Conservation (phyloP, 106 monocot species). For the Allium cepa region DNA sequence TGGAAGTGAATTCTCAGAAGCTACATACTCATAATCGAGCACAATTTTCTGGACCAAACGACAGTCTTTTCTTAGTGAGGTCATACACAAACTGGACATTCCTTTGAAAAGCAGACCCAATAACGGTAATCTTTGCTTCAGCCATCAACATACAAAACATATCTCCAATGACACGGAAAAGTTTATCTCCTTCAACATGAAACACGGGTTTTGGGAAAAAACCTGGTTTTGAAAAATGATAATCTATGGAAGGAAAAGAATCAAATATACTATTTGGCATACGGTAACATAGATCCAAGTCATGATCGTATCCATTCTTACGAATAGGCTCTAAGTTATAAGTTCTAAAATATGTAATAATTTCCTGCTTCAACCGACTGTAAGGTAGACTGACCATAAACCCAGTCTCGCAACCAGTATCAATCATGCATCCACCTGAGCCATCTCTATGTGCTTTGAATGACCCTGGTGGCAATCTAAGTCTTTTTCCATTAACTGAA, state of each 20-base stretch:
- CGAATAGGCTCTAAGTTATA: neutral
- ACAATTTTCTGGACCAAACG: neutral
- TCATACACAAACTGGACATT: neutral
- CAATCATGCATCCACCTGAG: neutral
- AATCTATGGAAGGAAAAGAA: neutral
- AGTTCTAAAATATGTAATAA: neutral
- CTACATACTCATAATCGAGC: neutral
- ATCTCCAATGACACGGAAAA: neutral
- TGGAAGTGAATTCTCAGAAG: too few species aligned
- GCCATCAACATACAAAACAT: neutral
- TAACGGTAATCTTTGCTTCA: neutral
- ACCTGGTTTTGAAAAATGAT: neutral
- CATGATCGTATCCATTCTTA: neutral
- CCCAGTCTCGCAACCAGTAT: neutral
- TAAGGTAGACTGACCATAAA: neutral
- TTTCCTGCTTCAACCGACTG: neutral
- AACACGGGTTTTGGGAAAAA: neutral
- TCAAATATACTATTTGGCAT: neutral
- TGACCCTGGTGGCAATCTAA: neutral
- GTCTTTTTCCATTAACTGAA: neutral
- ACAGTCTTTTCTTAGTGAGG: neutral
- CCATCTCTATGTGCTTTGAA: neutral
- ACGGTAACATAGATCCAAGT: neutral
- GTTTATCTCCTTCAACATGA: neutral
- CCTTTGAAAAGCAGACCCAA: neutral